A percentile compares a stretch with the other conserved stretches of the same genome.
These are phyloP conservation scores for Lachancea waltii DNA, from an alignment of 805 yeast genomes.

Conservation along the genomic window DNA sequence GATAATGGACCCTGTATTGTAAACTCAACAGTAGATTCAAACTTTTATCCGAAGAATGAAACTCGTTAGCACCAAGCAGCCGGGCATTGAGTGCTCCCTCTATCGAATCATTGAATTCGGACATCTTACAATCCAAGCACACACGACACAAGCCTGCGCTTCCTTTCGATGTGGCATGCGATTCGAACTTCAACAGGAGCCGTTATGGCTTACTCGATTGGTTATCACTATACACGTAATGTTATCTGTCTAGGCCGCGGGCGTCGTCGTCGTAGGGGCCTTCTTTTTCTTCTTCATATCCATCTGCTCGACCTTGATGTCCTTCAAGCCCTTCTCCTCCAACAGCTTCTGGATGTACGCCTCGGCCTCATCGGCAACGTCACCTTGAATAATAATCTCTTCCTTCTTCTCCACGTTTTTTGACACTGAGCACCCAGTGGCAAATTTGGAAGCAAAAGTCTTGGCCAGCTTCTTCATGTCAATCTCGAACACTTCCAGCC, in stretches of 20 bases:
- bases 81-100: conserved; percentile 20
- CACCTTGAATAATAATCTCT: conserved; percentile 90
- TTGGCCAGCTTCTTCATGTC: conserved; percentile 89
- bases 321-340: conserved; percentile 74
- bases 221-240: not conserved
- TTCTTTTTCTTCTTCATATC: conserved; percentile 78
- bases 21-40: conserved; percentile 23
- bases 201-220: not conserved
- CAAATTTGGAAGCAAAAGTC: conserved; percentile 88
- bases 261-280: conserved; percentile 10
- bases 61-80: conserved; percentile 23
- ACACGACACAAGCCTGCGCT: too few relatives aligned
- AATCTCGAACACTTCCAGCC: conserved; percentile 80
- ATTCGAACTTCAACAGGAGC: too few relatives aligned
- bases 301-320: conserved; percentile 82
- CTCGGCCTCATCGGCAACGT: conserved; percentile 87
- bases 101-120: conserved; percentile 7
- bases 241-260: conserved; percentile 1
- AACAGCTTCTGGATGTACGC: conserved; percentile 62
- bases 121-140: not conserved
- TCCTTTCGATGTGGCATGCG: too few relatives aligned
- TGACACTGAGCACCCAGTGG: conserved; percentile 91
- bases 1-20: conserved; percentile 27
- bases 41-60: conserved; percentile 15
- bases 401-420: conserved; percentile 89